phyloP scores from a whole-genome alignment of 495 filamentous ascomycete species.

The Daldinia decipiens region DNA sequence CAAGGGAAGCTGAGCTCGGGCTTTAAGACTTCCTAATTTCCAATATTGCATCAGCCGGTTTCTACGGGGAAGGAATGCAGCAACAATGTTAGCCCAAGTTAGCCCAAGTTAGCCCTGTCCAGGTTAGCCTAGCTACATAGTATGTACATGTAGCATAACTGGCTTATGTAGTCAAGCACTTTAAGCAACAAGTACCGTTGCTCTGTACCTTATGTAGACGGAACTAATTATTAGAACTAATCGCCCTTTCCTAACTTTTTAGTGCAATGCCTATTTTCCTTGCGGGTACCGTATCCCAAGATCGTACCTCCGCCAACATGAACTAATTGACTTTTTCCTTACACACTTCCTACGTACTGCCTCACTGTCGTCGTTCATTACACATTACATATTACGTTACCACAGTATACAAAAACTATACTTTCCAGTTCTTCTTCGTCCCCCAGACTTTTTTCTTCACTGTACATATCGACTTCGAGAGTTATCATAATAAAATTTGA shows the following conservation, averaged over 20 bases:
- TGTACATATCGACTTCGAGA: conserved; percentile 13
- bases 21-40: conserved; percentile 27
- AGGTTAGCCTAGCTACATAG: conserved; percentile 1
- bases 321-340: conserved; percentile 11
- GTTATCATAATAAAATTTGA: conserved; percentile 9
- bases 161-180: conserved; percentile 20
- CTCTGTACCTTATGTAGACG: background rate
- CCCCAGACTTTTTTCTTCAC: conserved; percentile 3
- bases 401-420: conserved; percentile 19
- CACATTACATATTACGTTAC: conserved; percentile 13
- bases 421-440: conserved; percentile 8
- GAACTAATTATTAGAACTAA: conserved; percentile 1
- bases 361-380: conserved; percentile 38
- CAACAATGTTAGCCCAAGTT: background rate
- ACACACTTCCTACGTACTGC: conserved; percentile 9
- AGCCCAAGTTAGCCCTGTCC: conserved; percentile 21
- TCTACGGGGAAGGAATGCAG: conserved; percentile 29
- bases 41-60: conserved; percentile 32
- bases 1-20: conserved; percentile 35
- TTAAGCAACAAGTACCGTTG: conserved; percentile 10
- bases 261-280: conserved; percentile 1
- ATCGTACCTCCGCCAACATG: conserved; percentile 11
- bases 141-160: background rate
- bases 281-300: conserved; percentile 4
- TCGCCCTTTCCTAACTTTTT: background rate